phyloP scores from a whole-genome alignment of 2,329 filamentous ascomycete species.

The Polytolypa hystricis region DNA sequence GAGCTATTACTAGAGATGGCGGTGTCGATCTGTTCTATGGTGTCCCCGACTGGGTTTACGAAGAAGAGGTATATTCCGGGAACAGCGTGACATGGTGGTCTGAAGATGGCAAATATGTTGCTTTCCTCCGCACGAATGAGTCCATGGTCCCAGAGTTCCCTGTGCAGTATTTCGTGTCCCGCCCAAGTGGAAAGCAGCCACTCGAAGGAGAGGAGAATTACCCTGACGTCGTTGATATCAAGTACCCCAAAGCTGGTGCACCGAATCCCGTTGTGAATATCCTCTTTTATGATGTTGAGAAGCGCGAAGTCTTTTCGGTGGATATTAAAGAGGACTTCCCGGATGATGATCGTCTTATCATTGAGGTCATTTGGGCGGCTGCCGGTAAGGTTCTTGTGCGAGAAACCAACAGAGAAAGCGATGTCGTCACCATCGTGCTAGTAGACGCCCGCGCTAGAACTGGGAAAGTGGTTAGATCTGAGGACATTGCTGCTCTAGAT shows the following conservation, averaged over 20 bases:
- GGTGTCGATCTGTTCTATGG: slow-evolving; percentile 87
- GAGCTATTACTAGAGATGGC: slow-evolving; percentile 74
- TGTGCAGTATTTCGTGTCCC: slow-evolving; percentile 82
- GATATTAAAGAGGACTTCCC: slow-evolving; percentile 65
- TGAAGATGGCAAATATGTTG: slow-evolving; percentile 73
- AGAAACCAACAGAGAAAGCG: slow-evolving; percentile 88
- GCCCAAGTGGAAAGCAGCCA: slow-evolving; percentile 64
- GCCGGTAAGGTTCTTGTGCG: slow-evolving; percentile 69
- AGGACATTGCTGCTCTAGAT: slow-evolving; percentile 74
- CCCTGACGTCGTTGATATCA: slow-evolving; percentile 82
- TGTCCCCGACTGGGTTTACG: slow-evolving; percentile 94
- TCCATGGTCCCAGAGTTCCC: slow-evolving; percentile 83
- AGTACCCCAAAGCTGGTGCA: slow-evolving; percentile 91
- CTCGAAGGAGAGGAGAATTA: slow-evolving; percentile 69
- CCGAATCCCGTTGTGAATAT: slow-evolving; percentile 86
- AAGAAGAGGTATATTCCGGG: slow-evolving; percentile 69
- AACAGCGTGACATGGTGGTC: slow-evolving; percentile 94
- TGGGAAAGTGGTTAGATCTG: slow-evolving; percentile 66
- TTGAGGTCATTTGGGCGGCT: slow-evolving; percentile 84
- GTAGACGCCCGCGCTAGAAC: slow-evolving; percentile 65
- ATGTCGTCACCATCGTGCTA: slow-evolving; percentile 75
- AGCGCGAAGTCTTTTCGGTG: slow-evolving; percentile 68
- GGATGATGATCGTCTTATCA: slow-evolving; percentile 78
- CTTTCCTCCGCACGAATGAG: slow-evolving; percentile 90
- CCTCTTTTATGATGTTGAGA: slow-evolving; percentile 74